These are phyloP conservation scores for Syncephalastrum contaminatum DNA, from an alignment of 371 early-diverging fungal species.

Conservation along the genomic window DNA sequence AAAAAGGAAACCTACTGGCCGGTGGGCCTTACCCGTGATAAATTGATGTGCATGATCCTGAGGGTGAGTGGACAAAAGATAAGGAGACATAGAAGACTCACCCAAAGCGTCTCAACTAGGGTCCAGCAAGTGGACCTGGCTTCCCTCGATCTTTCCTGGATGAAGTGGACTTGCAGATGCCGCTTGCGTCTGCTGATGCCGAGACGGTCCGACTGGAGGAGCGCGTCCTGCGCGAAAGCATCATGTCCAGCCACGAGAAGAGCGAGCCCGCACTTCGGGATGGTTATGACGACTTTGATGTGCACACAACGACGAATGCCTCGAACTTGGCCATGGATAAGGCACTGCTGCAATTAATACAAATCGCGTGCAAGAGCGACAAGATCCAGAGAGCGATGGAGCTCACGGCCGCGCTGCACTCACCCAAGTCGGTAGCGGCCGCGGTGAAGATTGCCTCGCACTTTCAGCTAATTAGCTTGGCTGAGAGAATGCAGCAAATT, in stretches of 20 bases:
- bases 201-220: constrained; percentile 63
- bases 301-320: too few species aligned
- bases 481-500: constrained; percentile 76
- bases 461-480: constrained; percentile 62
- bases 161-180: constrained; percentile 74
- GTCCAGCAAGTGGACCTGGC: constrained; percentile 48
- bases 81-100: too few species aligned
- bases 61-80: constrained; percentile 35
- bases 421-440: constrained; percentile 65
- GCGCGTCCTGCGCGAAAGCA: constrained; percentile 40
- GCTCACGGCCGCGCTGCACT: constrained; percentile 59
- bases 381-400: constrained; percentile 76
- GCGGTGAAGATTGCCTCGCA: constrained; percentile 80
- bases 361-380: constrained; percentile 74
- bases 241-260: constrained; percentile 47
- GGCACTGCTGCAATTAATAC: constrained; percentile 64
- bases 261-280: constrained; percentile 52
- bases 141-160: constrained; percentile 76
- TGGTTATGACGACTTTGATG: constrained; percentile 43
- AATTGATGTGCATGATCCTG: constrained; percentile 65
- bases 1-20: constrained; percentile 71
- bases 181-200: constrained; percentile 58
- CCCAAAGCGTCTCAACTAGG: too few species aligned
- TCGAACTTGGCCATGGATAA: constrained; percentile 71
- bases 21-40: constrained; percentile 63